These are phyloP conservation scores for Sugiyamaella qingdaonensis DNA, from an alignment of 805 yeast species.

Conservation along the genomic window DNA sequence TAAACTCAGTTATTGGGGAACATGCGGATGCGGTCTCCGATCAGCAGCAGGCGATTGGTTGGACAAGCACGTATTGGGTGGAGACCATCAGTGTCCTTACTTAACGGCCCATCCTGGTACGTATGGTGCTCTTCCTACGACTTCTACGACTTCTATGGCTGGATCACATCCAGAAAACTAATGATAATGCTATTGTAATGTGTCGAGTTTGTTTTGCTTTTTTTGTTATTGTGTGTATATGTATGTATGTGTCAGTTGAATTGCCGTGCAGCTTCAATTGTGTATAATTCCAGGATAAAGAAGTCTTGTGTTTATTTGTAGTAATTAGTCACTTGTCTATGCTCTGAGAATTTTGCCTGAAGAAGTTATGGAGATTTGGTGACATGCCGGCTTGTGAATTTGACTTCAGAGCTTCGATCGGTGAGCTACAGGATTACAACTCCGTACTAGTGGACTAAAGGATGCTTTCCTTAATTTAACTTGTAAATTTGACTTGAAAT, in stretches of 20 bases:
- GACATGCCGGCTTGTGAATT: too few species aligned
- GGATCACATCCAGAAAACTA: conserved; percentile 1
- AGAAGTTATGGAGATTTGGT: too few species aligned
- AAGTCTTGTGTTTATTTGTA: background rate
- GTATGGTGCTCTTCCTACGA: background rate
- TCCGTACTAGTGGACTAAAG: too few species aligned
- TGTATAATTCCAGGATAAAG: background rate
- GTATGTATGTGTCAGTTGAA: background rate
- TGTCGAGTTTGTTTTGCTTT: background rate
- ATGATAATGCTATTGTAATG: background rate
- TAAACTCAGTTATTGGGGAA: conserved; percentile 48
- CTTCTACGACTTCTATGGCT: conserved; percentile 1
- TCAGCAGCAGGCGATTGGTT: conserved; percentile 54
- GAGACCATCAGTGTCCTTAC: conserved; percentile 16
- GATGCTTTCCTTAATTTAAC: too few species aligned
- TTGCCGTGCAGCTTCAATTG: background rate
- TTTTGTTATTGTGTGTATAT: background rate
- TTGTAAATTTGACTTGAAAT: too few species aligned
- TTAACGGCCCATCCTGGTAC: background rate
- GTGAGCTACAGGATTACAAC: too few species aligned
- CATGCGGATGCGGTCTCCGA: conserved; percentile 50
- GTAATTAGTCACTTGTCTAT: too few species aligned
- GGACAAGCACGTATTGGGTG: conserved; percentile 43
- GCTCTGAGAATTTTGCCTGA: too few species aligned
- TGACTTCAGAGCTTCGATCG: too few species aligned